These are phyloP conservation scores for Ustilago nuda DNA, from an alignment of 1,284 basidiomycete species.

Conservation along the genomic window DNA sequence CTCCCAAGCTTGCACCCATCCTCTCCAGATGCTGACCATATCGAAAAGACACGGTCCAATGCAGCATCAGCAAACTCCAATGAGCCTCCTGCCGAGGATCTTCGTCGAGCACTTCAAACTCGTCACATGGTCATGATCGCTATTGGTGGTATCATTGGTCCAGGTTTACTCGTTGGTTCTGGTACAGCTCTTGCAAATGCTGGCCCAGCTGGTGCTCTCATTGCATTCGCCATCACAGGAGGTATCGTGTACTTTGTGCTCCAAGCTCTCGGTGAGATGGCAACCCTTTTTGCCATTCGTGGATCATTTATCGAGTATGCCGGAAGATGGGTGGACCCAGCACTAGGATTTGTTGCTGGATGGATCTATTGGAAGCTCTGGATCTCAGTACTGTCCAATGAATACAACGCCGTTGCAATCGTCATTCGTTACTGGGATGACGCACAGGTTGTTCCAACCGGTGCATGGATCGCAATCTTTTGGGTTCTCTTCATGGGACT, in stretches of 20 bases:
- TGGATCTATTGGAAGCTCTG: conserved; percentile 69
- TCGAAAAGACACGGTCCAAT: conserved; percentile 19
- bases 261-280: conserved; percentile 52
- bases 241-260: conserved; percentile 53
- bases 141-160: conserved; percentile 61
- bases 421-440: conserved; percentile 49
- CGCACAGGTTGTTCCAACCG: conserved; percentile 25
- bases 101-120: conserved; percentile 48
- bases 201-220: conserved; percentile 50
- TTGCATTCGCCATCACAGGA: conserved; percentile 54
- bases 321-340: conserved; percentile 81
- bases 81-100: conserved; percentile 21
- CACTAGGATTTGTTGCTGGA: conserved; percentile 75
- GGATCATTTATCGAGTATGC: conserved; percentile 84
- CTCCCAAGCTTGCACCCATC: conserved; percentile 12
- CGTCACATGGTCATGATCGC: conserved; percentile 61
- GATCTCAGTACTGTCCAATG: conserved; percentile 49
- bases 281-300: conserved; percentile 73
- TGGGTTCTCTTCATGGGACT: conserved; percentile 52
- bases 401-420: conserved; percentile 48
- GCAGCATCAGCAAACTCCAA: neutral
- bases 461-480: conserved; percentile 52
- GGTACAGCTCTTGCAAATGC: conserved; percentile 49
- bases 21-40: conserved; percentile 24
- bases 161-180: conserved; percentile 55